These are phyloP conservation scores for rapeseed (Brassica napus) DNA, from an alignment of 345 rosid genomes.

Conservation along the genomic window Da-Ae NC_063436.1:17448001-17448500, in stretches of 20 bases:
- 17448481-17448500: constrained; percentile 93
- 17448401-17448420: constrained; percentile 88
- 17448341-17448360: constrained; percentile 97
- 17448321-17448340: constrained; percentile 90
- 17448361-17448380: constrained; percentile 88
- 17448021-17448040: neutral
- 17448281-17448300: constrained; percentile 45
- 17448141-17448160: constrained; percentile 76
- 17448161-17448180: constrained; percentile 85
- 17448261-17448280: constrained; percentile 54
- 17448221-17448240: constrained; percentile 92
- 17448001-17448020: neutral
- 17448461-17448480: constrained; percentile 94
- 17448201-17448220: constrained; percentile 80
- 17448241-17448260: constrained; percentile 88
- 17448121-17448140: constrained; percentile 77
- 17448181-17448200: constrained; percentile 92
- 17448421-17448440: constrained; percentile 98
- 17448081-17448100: neutral
- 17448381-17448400: constrained; percentile 97
- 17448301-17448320: constrained; percentile 72
- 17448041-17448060: neutral
- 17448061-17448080: constrained; percentile 2
- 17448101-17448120: constrained; percentile 91
- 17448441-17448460: constrained; percentile 93